Evolutionary conservation across 441 rosid species (phyloP), one percentile per base, ranked within the genome.

Genomic region (Erysimum cheiri): DNA sequence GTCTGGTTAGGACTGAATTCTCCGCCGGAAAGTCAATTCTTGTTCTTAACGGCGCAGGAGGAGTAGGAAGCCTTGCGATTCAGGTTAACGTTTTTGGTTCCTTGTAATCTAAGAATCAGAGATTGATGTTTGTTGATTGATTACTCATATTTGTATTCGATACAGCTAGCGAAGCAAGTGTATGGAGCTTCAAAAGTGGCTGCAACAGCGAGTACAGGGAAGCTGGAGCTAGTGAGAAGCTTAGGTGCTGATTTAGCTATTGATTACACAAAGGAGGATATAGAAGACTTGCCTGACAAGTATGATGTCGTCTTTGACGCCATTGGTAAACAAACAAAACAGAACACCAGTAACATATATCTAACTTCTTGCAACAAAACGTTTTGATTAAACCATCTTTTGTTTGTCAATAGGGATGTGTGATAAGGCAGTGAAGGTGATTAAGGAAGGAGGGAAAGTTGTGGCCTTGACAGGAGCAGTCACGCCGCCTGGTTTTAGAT

Each of bases 21-120:
- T 87, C 96, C 8, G 61, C 90, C 4, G 93, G 97, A 17, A 87
- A 91, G 79, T 91, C 96, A 0, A 84, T 91, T 76, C 95, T 93
- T 43, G 90, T 93, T 66, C 77, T 93, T 63, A 86, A 87, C 52
- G 96, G 98, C 31, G 85, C 97, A 15, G 98, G 97, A 57, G 98
- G 97, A 52, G 98, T 91, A 80, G 98, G 98, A 66, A 91, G 93
- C 81, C 85, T 93, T 24, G 97, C 80, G 67, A 89, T 93, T 82
- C 98, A 93, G 96, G 97, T 93, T 71, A 17, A n/a, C 22, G 5
- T 39, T 11, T 53, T 0, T 60, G 2, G 47, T 40, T 73, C 11
- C 31, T 58, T 40, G 41, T 39, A 1, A 32, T 1, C 4, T 2
- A 44, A 35, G 40, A 46, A 36, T 4, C 28, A 64, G 14, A 24